phyloP scores from a whole-genome alignment of 2,329 filamentous ascomycete species.

The Stachybotrys chlorohalonatus region DNA sequence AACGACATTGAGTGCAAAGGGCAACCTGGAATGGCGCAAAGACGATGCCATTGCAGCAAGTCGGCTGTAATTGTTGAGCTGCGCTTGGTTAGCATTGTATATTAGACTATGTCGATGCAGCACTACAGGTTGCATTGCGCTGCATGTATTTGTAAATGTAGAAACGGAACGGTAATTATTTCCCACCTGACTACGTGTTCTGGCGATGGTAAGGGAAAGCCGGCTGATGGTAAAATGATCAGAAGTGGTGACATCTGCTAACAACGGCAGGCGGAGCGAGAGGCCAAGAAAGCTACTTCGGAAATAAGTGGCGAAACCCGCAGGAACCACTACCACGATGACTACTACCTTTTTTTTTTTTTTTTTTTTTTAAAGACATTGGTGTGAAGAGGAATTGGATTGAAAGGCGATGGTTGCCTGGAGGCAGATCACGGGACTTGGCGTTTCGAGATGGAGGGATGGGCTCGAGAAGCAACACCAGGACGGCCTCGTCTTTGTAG shows the following conservation, averaged over 20 bases:
- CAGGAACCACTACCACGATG: no score
- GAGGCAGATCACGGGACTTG: slow-evolving; percentile 1
- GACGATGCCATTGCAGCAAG: slow-evolving; percentile 10
- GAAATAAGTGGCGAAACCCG: no score
- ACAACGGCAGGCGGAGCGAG: no score
- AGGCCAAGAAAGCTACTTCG: no score
- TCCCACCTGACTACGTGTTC: no score
- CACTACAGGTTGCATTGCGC: not conserved
- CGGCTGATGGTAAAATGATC: no score
- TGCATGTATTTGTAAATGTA: not conserved
- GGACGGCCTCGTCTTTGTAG: not conserved
- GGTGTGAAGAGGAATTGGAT: not conserved
- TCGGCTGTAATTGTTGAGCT: not conserved
- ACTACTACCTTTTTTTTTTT: no score
- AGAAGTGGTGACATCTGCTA: no score
- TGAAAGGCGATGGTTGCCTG: not conserved
- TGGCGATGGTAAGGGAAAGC: no score
- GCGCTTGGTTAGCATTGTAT: not conserved
- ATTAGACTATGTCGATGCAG: not conserved
- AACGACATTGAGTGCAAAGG: slow-evolving; percentile 37
- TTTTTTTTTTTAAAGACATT: not conserved
- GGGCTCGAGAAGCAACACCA: not conserved
- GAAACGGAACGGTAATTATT: no score
- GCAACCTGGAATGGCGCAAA: slow-evolving; percentile 29
- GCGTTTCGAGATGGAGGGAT: not conserved